phyloP scores from a whole-genome alignment of 1,284 basidiomycete species.

The Phellinidium pouzarii region DNA sequence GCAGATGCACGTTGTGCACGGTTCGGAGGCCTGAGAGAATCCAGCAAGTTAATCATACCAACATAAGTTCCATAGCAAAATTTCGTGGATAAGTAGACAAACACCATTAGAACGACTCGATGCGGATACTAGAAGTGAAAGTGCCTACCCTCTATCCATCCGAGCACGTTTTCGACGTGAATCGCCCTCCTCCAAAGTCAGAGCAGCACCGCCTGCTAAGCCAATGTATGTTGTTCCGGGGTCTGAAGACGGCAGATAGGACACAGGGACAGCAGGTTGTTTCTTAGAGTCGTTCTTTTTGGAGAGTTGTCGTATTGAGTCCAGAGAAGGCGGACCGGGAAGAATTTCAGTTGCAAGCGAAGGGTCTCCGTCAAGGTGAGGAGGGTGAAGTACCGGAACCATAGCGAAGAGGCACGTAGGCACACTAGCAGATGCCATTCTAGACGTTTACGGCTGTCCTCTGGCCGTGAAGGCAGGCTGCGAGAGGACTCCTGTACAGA shows the following conservation, averaged over 20 bases:
- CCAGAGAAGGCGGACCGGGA: constrained; percentile 69
- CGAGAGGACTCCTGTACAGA: too few relatives aligned
- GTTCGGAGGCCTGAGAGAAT: constrained; percentile 33
- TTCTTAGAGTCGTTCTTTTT: constrained; percentile 73
- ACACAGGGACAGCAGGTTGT: constrained; percentile 50
- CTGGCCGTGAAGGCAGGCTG: background rate
- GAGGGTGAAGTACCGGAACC: constrained; percentile 61
- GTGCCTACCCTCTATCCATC: constrained; percentile 59
- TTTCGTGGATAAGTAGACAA: background rate
- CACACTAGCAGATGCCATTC: constrained; percentile 16
- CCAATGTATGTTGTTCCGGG: constrained; percentile 78
- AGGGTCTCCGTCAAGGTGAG: constrained; percentile 72
- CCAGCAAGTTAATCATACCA: background rate
- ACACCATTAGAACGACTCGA: background rate
- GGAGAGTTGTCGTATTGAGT: constrained; percentile 55
- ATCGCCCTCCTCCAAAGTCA: constrained; percentile 51
- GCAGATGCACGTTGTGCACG: constrained; percentile 71
- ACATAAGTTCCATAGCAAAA: constrained; percentile 14
- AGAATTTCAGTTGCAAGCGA: constrained; percentile 76
- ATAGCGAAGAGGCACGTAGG: constrained; percentile 15
- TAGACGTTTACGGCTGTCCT: background rate
- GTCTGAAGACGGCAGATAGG: constrained; percentile 73
- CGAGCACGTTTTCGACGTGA: constrained; percentile 64
- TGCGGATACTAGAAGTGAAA: constrained; percentile 20
- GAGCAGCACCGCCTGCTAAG: constrained; percentile 43